Percentiles rank a stretch among this genome's conserved stretches.
Conservation (phyloP, 306 rosid genomes). For the Vigna radiata region DNA sequence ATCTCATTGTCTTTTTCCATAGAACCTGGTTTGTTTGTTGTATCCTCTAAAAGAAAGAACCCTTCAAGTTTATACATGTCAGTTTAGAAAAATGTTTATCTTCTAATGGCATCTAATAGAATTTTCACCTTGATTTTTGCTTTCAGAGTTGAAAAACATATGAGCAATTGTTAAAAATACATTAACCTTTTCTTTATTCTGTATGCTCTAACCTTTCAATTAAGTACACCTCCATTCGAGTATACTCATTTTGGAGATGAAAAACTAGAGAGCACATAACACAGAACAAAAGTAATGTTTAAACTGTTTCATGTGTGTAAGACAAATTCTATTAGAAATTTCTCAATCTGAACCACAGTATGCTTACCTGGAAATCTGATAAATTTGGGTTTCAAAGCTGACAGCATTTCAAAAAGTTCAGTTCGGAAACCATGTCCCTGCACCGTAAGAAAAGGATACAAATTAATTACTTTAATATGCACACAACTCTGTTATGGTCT, state of each 20-base stretch:
- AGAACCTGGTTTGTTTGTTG: no score
- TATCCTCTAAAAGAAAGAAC: no score
- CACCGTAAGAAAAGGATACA: conserved; percentile 13
- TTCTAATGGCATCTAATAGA: no score
- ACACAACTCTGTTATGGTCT: neutral
- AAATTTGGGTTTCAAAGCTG: conserved; percentile 71
- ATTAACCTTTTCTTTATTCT: neutral
- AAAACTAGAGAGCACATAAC: conserved; percentile 36
- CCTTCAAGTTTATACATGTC: no score
- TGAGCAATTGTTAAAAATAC: neutral
- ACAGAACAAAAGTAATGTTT: conserved; percentile 6
- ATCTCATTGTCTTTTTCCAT: no score
- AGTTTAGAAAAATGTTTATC: no score
- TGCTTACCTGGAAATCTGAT: conserved; percentile 88
- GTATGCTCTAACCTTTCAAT: neutral
- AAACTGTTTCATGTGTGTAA: neutral
- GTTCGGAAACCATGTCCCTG: conserved; percentile 92
- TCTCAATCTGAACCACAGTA: conserved; percentile 29
- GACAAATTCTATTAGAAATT: conserved; percentile 17
- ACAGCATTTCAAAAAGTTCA: conserved; percentile 70
- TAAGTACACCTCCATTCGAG: conserved; percentile 20
- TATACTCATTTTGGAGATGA: conserved; percentile 24
- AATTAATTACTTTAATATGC: neutral
- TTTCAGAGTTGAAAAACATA: no score
- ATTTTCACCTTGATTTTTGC: no score